Evolutionary conservation across 805 yeast genomes (phyloP), one percentile per base, ranked within the genome.

Genomic region (Starmera dryadoides): DNA sequence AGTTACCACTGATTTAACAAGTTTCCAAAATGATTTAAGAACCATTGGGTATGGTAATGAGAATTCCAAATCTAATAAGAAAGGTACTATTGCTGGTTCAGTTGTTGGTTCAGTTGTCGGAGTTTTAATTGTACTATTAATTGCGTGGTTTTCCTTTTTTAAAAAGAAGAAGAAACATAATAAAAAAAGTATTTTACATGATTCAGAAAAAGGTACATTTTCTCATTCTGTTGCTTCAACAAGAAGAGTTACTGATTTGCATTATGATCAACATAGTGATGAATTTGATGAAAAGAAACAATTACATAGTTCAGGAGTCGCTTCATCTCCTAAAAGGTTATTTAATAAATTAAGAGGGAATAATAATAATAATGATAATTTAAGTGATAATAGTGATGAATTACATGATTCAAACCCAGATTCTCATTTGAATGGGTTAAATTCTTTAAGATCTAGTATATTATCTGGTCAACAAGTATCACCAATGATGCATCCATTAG

Each of bases 41-140:
- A 10, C 32, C 3, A 4, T 33, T 2, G 26, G 35, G n/a, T 23
- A 36, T n/a, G 11, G 17, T 17, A 15, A 16, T 19, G 12, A 33
- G 19, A 32, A 25, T 2, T 15, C 26, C 19, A 20, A 37, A 9
- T 33, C 16, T 14, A 10, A 25, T 23, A 30, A 37, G 4, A 47
- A 37, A 6, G 45, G 46, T 5, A 49, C 50, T 1, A 47, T 54
- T 35, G 54, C 53, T 4, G 59, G 59, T 1, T 51, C 56, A 6
- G 55, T 54, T 22, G 55, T 54, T 21, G 59, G 59, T 4, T 38
- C 53, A 9, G 48, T 52, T 19, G 42, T 35, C 19, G 57, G 55
- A n/a, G 37, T 42, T 2, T 34, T 39, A 3, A n/a, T 48, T 1
- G 21, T 49, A 2, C 10, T 53, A 4, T 26, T 47, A 9, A 6